A percentile compares a stretch with the other conserved stretches of the same genome.
phyloP scores from a whole-genome alignment of 73 alveolate species.

The Halteria grandinella region DNA sequence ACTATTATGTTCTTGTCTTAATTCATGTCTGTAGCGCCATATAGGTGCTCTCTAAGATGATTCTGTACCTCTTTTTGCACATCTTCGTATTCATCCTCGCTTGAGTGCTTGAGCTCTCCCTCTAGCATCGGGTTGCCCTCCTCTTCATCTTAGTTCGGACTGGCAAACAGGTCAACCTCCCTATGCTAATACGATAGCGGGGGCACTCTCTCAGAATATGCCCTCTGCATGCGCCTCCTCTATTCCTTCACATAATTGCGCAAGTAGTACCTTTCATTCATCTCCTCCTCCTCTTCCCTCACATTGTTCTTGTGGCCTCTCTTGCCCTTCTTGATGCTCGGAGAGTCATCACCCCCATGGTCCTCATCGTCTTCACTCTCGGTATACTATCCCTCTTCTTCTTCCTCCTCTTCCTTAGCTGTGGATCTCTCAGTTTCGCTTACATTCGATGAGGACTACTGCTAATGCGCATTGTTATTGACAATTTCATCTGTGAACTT shows the following conservation, averaged over 20 bases:
- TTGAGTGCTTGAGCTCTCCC: no score
- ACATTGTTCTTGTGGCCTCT: not conserved
- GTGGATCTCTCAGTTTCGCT: conserved; percentile 34
- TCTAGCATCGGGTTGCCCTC: no score
- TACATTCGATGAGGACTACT: conserved; percentile 37
- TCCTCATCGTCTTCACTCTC: not conserved
- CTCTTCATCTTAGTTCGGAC: not conserved
- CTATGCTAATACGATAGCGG: conserved; percentile 2
- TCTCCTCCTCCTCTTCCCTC: not conserved
- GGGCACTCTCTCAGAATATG: conserved; percentile 1
- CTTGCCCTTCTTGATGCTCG: not conserved
- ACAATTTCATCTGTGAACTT: conserved; percentile 69
- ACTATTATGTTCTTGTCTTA: conserved; percentile 22
- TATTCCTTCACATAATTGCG: conserved; percentile 43
- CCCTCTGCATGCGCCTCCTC: not conserved
- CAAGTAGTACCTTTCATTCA: conserved; percentile 27
- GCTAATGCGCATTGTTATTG: no score
- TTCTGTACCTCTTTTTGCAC: not conserved
- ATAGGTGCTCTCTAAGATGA: conserved; percentile 18
- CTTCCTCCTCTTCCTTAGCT: conserved; percentile 5
- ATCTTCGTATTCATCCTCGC: not conserved
- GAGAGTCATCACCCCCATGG: not conserved
- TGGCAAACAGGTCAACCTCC: not conserved
- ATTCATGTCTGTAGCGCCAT: conserved; percentile 3
- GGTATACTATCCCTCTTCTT: not conserved